A percentile compares a stretch with the other conserved stretches of the same genome.
Conservation (phyloP, 2,329 filamentous ascomycete genomes). For the Cladorrhinum sp. region DNA sequence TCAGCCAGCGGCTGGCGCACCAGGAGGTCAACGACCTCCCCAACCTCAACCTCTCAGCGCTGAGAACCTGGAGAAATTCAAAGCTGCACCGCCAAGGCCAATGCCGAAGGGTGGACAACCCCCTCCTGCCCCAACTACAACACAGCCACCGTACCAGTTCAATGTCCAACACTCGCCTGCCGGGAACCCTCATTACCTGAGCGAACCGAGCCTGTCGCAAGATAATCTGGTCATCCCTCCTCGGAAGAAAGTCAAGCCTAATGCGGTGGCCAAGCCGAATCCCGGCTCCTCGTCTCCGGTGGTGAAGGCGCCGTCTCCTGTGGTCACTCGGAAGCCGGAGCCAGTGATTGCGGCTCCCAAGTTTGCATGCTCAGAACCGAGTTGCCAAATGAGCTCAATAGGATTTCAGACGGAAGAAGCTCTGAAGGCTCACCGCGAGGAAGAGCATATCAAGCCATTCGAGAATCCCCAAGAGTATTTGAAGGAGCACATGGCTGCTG, state of each 20-base stretch:
- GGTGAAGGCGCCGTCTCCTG: constrained; percentile 48
- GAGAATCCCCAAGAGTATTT: constrained; percentile 54
- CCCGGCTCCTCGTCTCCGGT: constrained; percentile 46
- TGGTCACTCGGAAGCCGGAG: constrained; percentile 39
- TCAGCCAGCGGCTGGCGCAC: constrained; percentile 14
- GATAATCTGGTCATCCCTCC: constrained; percentile 54
- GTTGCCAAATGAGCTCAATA: constrained; percentile 50
- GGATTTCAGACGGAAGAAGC: constrained; percentile 55
- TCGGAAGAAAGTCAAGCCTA: constrained; percentile 54
- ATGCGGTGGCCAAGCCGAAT: constrained; percentile 36
- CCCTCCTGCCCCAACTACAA: constrained; percentile 55
- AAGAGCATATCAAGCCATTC: constrained; percentile 57
- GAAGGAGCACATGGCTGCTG: constrained; percentile 46
- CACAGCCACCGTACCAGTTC: constrained; percentile 56
- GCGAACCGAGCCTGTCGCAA: constrained; percentile 49
- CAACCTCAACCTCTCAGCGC: constrained; percentile 40
- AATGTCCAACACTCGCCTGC: constrained; percentile 53
- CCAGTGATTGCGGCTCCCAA: constrained; percentile 28
- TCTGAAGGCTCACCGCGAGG: constrained; percentile 50
- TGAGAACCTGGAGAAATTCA: constrained; percentile 50
- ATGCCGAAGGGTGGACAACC: constrained; percentile 44
- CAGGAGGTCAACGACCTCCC: constrained; percentile 22
- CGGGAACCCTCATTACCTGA: constrained; percentile 55
- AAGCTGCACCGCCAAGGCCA: constrained; percentile 42
- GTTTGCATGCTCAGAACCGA: constrained; percentile 49